Conservation (phyloP, 371 early-diverging fungal species). For the Umbelopsis sp. region DNA sequence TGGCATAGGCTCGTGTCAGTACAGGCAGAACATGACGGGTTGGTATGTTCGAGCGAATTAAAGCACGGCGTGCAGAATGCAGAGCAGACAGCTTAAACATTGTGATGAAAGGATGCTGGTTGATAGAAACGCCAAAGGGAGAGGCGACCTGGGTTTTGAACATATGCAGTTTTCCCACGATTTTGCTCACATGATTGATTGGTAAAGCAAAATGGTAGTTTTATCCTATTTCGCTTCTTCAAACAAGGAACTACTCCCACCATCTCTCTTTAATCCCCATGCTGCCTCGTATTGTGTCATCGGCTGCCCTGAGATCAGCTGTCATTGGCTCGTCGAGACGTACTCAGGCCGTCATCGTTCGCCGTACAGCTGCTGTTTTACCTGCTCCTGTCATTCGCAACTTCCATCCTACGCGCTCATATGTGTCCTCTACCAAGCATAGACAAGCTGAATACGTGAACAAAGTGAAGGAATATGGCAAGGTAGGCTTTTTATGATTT, state of each 20-base stretch:
- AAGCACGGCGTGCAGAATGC: slow-evolving; percentile 6
- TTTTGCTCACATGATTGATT: slow-evolving; percentile 10
- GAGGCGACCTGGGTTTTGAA: not conserved
- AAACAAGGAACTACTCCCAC: not conserved
- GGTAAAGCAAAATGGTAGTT: not conserved
- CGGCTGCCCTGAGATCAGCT: slow-evolving; percentile 14
- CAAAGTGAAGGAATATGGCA: not conserved
- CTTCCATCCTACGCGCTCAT: not conserved
- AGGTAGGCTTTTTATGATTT: not conserved
- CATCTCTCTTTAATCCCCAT: not conserved
- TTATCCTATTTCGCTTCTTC: not conserved
- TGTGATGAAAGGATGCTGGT: slow-evolving; percentile 3
- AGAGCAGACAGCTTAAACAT: slow-evolving; percentile 12
- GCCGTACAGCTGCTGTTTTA: not conserved
- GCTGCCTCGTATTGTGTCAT: slow-evolving; percentile 16
- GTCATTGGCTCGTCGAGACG: not conserved
- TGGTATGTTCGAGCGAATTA: not conserved
- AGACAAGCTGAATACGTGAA: slow-evolving; percentile 2
- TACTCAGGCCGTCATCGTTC: not conserved
- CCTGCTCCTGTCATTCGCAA: not conserved
- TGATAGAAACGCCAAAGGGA: not conserved
- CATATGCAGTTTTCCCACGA: slow-evolving; percentile 1
- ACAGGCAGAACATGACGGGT: not conserved
- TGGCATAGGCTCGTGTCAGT: slow-evolving; percentile 13
- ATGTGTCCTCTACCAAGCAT: slow-evolving; percentile 9